A percentile compares a stretch with the other conserved stretches of the same genome.
Evolutionary conservation across 768 basidiomycete species (phyloP).

Genomic region (Amanita molliuscula): DNA sequence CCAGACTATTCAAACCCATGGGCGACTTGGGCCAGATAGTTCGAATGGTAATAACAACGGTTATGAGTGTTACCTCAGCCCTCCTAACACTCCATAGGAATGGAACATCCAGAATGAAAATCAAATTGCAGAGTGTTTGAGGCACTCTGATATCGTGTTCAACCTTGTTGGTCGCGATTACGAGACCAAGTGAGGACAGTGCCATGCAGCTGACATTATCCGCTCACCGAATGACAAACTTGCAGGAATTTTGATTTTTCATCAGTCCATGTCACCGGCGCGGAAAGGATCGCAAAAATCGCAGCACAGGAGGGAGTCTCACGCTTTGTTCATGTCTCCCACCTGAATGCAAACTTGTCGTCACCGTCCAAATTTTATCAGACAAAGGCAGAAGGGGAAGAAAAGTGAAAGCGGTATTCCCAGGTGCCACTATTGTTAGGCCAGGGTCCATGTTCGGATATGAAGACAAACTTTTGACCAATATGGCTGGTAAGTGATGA

Average conservation of each 20-base stretch:
- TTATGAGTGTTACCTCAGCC: background rate
- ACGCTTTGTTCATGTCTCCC: constrained; percentile 89
- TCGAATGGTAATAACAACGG: constrained; percentile 53
- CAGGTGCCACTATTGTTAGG: constrained; percentile 77
- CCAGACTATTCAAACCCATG: constrained; percentile 81
- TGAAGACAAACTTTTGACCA: constrained; percentile 91
- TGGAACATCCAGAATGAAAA: constrained; percentile 89
- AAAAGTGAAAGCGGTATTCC: constrained; percentile 76
- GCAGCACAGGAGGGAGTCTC: constrained; percentile 69
- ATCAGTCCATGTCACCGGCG: constrained; percentile 75
- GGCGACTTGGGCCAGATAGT: constrained; percentile 97
- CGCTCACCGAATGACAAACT: constrained; percentile 4
- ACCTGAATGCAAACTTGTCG: constrained; percentile 76
- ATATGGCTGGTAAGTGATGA: constrained; percentile 65
- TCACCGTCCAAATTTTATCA: constrained; percentile 81
- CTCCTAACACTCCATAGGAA: constrained; percentile 46
- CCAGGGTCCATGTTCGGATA: constrained; percentile 85
- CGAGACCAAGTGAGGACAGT: constrained; percentile 73
- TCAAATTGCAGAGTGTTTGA: constrained; percentile 87
- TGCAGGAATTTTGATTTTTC: constrained; percentile 79
- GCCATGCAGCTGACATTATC: background rate
- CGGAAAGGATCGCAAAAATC: constrained; percentile 78
- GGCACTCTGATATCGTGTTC: constrained; percentile 94
- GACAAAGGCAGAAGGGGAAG: constrained; percentile 86
- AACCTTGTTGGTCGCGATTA: constrained; percentile 92